phyloP scores from a whole-genome alignment of 1,284 basidiomycete species.

The Sanguinoderma infundibulare region DNA sequence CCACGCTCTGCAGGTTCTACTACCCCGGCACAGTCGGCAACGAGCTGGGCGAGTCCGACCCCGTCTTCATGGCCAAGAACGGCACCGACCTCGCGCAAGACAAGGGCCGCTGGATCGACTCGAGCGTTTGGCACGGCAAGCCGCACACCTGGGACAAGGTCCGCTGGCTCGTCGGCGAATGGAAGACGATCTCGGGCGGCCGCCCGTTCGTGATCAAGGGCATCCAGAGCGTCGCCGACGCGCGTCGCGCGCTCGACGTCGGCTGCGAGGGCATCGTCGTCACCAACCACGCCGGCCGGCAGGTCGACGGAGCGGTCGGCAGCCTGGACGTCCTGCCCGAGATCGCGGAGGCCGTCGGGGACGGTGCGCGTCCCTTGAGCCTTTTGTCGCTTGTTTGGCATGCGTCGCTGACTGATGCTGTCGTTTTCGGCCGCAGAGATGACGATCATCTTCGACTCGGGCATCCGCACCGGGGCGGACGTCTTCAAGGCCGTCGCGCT shows the following conservation, averaged over 20 bases:
- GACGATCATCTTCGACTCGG: slow-evolving; percentile 66
- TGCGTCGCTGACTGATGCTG: not conserved
- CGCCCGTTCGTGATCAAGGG: slow-evolving; percentile 64
- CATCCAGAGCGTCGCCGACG: slow-evolving; percentile 56
- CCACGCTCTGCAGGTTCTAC: slow-evolving; percentile 40
- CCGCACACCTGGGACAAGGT: slow-evolving; percentile 61
- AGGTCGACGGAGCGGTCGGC: slow-evolving; percentile 62
- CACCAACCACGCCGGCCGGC: slow-evolving; percentile 64
- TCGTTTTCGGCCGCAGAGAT: slow-evolving; percentile 42
- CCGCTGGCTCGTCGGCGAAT: slow-evolving; percentile 50
- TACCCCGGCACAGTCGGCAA: slow-evolving; percentile 46
- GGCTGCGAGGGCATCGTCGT: slow-evolving; percentile 66
- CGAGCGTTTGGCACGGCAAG: slow-evolving; percentile 60
- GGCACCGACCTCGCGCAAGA: slow-evolving; percentile 49
- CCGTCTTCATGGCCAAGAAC: slow-evolving; percentile 57
- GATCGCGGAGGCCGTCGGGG: slow-evolving; percentile 54
- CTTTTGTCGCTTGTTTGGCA: not conserved
- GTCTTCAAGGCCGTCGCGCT: slow-evolving; percentile 61
- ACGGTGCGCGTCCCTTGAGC: slow-evolving; percentile 41
- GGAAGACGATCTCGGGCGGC: slow-evolving; percentile 48
- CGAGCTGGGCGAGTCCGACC: slow-evolving; percentile 56
- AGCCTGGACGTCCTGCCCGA: slow-evolving; percentile 58
- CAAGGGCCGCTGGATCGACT: slow-evolving; percentile 58
- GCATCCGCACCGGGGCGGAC: slow-evolving; percentile 58
- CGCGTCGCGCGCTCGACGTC: slow-evolving; percentile 49